Evolutionary conservation across 805 yeast species (phyloP), one percentile per base, ranked within the genome.

Genomic region (Clavispora carvajalis): DNA sequence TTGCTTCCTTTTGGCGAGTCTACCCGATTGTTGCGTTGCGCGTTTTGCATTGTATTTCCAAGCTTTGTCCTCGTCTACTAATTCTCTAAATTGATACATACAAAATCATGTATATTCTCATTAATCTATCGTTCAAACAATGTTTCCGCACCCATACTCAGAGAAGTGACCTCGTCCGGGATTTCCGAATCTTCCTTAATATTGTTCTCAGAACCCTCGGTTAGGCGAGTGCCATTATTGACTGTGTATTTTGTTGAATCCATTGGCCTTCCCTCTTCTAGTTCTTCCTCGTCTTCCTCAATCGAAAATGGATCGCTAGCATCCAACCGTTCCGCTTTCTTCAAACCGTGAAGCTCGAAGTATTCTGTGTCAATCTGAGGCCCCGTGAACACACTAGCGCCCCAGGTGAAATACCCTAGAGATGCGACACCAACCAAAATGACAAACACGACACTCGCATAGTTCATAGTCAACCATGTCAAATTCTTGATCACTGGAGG

Each of bases 381-480:
- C 0, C 89, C 85, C 26, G 73, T 76, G 62, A 85, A 84, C 42
- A 74, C 70, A 12, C 64, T 45, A 22, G 62, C 67, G 1, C 91
- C 93, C 85, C 87, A 85, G 8, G 63, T 52, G 37, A 65, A 63
- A 60, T 77, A 85, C n/a, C 73, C 69, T 4, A 76, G 44, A 0
- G 71, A 45, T 1, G 82, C 76, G 29, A 80, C 68, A 1, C 65
- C 49, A 0, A 76, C 48, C n/a, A 78, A 62, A 1, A 70, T 47
- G 0, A 68, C 45, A 46, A 82, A 76, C 3, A 85, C 89, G 8
- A 74, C 72, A n/a, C 79, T 59, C 0, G 95, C 88, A 51, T 77
- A 79, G 53, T 79, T 79, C 83, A 79, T 78, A 31, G 56, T 47
- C 33, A 41, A 34, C 67, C 71, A 62, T 35, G 67, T 51, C 22